phyloP scores from a whole-genome alignment of 148 eudicot species.

The Linanthus parryae region DNA sequence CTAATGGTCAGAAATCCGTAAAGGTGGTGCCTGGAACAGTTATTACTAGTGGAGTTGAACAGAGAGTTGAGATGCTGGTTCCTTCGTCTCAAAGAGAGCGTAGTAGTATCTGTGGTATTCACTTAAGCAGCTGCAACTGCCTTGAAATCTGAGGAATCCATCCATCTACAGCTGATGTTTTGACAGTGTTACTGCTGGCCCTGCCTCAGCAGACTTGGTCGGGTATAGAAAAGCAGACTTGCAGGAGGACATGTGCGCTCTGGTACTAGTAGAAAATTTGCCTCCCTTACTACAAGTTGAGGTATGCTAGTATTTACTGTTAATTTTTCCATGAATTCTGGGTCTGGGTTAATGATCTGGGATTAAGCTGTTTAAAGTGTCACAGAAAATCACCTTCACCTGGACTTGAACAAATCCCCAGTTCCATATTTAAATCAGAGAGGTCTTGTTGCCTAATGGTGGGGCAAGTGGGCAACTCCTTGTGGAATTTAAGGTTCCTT shows the following conservation, averaged over 20 bases:
- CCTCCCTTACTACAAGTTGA: slow-evolving; percentile 34
- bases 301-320: slow-evolving; percentile 16
- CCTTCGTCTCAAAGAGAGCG: slow-evolving; percentile 23
- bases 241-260: slow-evolving; percentile 17
- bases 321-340: no score
- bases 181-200: slow-evolving; percentile 32
- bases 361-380: no score
- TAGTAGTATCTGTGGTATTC: slow-evolving; percentile 9
- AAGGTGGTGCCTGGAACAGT: slow-evolving; percentile 27
- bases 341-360: no score
- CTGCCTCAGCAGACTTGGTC: slow-evolving; percentile 42
- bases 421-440: no score
- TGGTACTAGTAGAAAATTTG: slow-evolving; percentile 24
- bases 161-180: slow-evolving; percentile 28
- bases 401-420: no score
- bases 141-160: slow-evolving; percentile 15
- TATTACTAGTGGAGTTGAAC: slow-evolving; percentile 11
- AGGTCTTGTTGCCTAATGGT: no score
- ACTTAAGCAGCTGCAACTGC: background rate
- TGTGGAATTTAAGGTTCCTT: no score
- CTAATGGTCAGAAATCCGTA: slow-evolving; percentile 15
- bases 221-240: slow-evolving; percentile 23
- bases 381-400: no score
- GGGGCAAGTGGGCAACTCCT: no score
- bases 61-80: slow-evolving; percentile 27